A percentile compares a stretch with the other conserved stretches of the same genome.
These are phyloP conservation scores for Xylaria scruposa DNA, from an alignment of 495 filamentous ascomycete species.

Conservation along the genomic window DNA sequence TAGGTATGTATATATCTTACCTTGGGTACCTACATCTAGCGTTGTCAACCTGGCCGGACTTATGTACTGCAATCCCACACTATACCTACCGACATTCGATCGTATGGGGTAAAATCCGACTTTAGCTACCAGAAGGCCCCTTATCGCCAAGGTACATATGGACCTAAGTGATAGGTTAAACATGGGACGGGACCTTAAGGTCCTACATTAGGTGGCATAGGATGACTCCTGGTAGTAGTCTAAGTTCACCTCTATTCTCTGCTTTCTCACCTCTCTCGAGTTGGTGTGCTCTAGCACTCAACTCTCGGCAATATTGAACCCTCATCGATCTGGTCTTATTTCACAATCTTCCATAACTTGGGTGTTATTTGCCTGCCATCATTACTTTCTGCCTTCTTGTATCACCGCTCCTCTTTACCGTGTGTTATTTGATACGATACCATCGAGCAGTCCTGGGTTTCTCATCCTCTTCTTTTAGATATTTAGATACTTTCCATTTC, in stretches of 20 bases:
- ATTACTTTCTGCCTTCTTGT: background rate
- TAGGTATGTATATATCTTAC: background rate
- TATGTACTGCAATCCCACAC: background rate
- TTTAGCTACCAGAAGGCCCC: background rate
- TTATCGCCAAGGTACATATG: background rate
- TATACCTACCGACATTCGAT: background rate
- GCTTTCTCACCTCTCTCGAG: conserved; percentile 18
- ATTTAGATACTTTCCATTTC: conserved; percentile 3
- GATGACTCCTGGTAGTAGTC: conserved; percentile 1
- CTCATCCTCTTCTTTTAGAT: background rate
- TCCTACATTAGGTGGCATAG: background rate
- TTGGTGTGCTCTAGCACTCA: conserved; percentile 24
- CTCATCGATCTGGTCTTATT: background rate
- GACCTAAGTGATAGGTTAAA: background rate
- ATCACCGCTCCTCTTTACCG: conserved; percentile 8
- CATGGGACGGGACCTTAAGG: conserved; percentile 7
- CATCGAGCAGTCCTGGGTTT: background rate
- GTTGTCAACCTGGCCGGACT: background rate
- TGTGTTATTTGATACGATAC: conserved; percentile 5
- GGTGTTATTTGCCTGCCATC: background rate
- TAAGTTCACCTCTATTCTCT: conserved; percentile 7
- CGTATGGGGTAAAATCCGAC: conserved; percentile 9
- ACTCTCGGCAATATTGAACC: background rate
- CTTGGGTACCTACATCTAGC: background rate
- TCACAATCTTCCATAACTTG: background rate